Evolutionary conservation across 164 flowering plant genomes (phyloP), one percentile per base, ranked within the genome.

Genomic region (Buxus sempervirens): DNA sequence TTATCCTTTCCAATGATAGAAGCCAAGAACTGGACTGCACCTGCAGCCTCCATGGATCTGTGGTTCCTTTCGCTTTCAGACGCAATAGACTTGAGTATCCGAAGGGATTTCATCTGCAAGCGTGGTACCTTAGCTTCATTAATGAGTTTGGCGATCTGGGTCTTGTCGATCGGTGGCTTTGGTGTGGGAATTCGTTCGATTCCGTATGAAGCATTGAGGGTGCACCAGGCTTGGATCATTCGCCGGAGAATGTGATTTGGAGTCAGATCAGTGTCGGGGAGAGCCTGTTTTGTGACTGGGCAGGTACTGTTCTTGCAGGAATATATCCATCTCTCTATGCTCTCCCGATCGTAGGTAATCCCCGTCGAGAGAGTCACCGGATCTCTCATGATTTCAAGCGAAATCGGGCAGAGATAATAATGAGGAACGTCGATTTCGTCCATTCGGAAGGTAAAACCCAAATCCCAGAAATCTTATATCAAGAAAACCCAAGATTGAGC

Each of bases 221-320:
- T 87, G 83, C 95, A 90, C 98, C 98, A 90, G 0, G 84, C 73
- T 64, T 90, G 98, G 72, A 92, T 90, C 72, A 92, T 73, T 0
- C 96, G 81, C 1, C 90, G 85, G 26, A 92, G 91, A 10, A 87
- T 90, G 76, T 84, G 91, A 73, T 92, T 92, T 0, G 98, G 98
- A 0, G 86, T 90, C 42, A 87, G 74, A 28, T 81, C 81, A 2
- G 73, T 12, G 18, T 75, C 80, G 0, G 58, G 22, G 36, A 89
- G 28, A 22, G 48, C 58, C 42, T 83, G 92, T 54, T 84, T 90
- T 0, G 97, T 85, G 13, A 84, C 82, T 1, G 96, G 97, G 58
- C 97, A 92, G 3, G 80, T 69, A 26, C 55, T 71, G 78, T 79
- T 84, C 68, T 80, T 82, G 80, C 71, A 48, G 10, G 87, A 62